A percentile compares a stretch with the other conserved stretches of the same genome.
Evolutionary conservation across 306 rosid genomes (phyloP).

Genomic region (Lablab purpureus): DNA sequence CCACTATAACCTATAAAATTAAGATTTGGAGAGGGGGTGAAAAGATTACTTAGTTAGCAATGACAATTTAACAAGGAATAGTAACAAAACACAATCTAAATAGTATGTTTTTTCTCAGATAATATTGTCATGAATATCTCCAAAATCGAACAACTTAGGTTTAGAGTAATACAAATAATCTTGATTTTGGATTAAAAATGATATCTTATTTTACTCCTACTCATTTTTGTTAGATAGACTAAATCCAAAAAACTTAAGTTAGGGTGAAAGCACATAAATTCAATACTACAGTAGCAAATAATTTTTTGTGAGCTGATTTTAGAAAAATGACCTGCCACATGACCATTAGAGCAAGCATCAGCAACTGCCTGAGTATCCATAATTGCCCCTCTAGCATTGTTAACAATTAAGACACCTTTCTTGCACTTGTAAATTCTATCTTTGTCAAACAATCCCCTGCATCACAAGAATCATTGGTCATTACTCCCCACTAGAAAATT

Average conservation of each 20-base stretch:
- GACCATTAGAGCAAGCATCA: constrained; percentile 90
- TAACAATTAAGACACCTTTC: constrained; percentile 88
- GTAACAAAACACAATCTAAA: not conserved
- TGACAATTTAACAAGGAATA: not conserved
- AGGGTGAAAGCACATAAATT: no score
- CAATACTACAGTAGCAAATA: no score
- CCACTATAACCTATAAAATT: constrained; percentile 82
- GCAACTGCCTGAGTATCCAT: constrained; percentile 92
- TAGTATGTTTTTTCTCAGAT: not conserved
- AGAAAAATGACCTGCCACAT: constrained; percentile 79
- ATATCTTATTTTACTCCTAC: no score
- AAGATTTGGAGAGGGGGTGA: not conserved
- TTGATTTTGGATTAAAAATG: no score
- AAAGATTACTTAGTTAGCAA: not conserved
- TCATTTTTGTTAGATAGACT: no score
- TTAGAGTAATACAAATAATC: not conserved
- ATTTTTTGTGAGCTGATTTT: constrained; percentile 7
- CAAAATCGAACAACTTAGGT: not conserved
- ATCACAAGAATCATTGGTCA: constrained; percentile 41
- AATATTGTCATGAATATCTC: not conserved
- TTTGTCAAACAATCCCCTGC: constrained; percentile 85
- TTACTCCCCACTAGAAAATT: not conserved
- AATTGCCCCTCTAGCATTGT: constrained; percentile 96
- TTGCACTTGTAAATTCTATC: constrained; percentile 77
- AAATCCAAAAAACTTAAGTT: no score